A percentile compares a stretch with the other conserved stretches of the same genome.
These are phyloP conservation scores for Cyberlindnera euphorbiae DNA, from an alignment of 805 yeast species.

Conservation along the genomic window DNA sequence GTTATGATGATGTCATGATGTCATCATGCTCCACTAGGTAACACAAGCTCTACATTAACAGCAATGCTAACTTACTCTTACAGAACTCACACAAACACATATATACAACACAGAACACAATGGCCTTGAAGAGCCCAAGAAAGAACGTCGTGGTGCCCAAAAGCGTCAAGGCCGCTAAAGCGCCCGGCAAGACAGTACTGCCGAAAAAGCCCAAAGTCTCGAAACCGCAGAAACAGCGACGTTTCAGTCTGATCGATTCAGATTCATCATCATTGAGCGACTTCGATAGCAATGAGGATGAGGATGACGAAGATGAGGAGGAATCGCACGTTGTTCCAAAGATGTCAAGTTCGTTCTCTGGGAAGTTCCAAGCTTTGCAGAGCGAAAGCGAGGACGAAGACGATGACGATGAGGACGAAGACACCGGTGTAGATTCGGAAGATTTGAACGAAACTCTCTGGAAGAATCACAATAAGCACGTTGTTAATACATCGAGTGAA, in stretches of 20 bases:
- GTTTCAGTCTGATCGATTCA: constrained; percentile 41
- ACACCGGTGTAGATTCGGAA: constrained; percentile 18
- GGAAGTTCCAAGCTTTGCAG: constrained; percentile 30
- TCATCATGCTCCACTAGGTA: too few species aligned
- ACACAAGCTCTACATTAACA: neutral
- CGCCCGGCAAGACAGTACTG: constrained; percentile 26
- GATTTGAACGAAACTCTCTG: constrained; percentile 24
- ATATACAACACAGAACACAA: neutral
- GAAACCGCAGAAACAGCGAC: constrained; percentile 29
- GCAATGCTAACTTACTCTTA: neutral
- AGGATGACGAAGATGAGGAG: constrained; percentile 19
- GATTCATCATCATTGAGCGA: constrained; percentile 37
- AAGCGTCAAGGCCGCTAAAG: constrained; percentile 24
- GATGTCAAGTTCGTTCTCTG: constrained; percentile 1
- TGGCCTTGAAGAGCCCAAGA: constrained; percentile 18
- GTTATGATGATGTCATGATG: too few species aligned
- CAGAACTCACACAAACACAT: constrained; percentile 1
- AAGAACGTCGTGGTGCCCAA: constrained; percentile 21
- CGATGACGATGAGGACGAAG: constrained; percentile 24
- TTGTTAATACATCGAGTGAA: constrained; percentile 30
- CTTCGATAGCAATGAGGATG: constrained; percentile 27
- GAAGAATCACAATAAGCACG: constrained; percentile 25
- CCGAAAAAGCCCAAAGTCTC: constrained; percentile 14
- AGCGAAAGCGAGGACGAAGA: constrained; percentile 29
- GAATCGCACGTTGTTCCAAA: constrained; percentile 4